Evolutionary conservation across 2,329 filamentous ascomycete genomes (phyloP), one percentile per base, ranked within the genome.

Genomic region (Colletotrichum cordylinicola): DNA sequence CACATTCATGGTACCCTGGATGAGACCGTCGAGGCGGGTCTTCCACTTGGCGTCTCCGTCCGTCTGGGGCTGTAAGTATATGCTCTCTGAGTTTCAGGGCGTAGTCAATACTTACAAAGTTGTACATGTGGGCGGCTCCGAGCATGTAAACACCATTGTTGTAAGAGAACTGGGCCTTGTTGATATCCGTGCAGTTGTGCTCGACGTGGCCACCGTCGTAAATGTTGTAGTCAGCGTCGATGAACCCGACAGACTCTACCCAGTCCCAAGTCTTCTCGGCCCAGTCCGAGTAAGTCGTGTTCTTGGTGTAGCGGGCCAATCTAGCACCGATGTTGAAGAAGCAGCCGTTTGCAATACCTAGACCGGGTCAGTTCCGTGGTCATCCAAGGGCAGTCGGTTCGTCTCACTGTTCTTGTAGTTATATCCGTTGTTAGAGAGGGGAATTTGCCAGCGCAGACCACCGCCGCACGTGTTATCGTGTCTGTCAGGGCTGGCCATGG

Each of bases 401-500:
- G 39, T 81, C 88, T 67, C 67, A 80, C 87, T 89, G 81, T 93
- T 93, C 83, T 93, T 97, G 87, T 96, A 96, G 81, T 93, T 90
- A 82, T 94, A 97, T 24, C 95, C 95, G 52, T 88, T 89, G 81
- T 96, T 95, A 77, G 93, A 93, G 2, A 90, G 87, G 74, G 92
- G 94, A 76, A 96, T 94, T 85, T 97, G 94, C 94, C 94, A 95
- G 79, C 94, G 88, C 78, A 96, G 81, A 10, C 94, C 94, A 78
- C 94, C 94, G n/a, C 88, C 87, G 80, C 94, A 96, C 2, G 87
- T 88, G 2, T 87, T 82, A 7, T 88, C 90, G 81, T 95, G 93
- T 86, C 94, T 94, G 60, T 93, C 89, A 15, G 88, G 85, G 64
- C 84, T 79, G 1, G 90, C 91, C 75, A 90, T 88, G 2, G 91